Percentiles rank a stretch among this genome's conserved stretches.
These are phyloP conservation scores for Crithidia expoeki DNA, from an alignment of 208 protist species.

Conservation along the genomic window DNA sequence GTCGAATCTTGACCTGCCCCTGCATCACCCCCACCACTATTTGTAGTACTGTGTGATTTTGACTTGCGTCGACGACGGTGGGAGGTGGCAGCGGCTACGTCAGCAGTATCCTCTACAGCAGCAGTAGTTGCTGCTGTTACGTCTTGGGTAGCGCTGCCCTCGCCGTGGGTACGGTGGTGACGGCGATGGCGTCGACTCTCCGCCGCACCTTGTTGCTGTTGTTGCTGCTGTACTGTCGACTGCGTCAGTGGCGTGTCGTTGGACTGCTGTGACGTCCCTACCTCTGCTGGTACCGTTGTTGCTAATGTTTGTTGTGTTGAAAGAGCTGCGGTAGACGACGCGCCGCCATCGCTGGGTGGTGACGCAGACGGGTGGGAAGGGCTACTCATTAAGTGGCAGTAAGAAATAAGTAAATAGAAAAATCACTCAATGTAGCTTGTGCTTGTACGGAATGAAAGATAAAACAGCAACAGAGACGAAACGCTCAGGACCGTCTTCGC, in stretches of 20 bases:
- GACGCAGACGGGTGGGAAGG: background rate
- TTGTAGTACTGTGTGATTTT: background rate
- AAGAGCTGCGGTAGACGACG: background rate
- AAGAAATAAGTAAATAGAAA: background rate
- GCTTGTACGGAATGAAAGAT: too few relatives aligned
- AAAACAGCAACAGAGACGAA: too few relatives aligned
- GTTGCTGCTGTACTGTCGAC: background rate
- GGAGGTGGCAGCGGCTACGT: background rate
- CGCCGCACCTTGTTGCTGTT: background rate
- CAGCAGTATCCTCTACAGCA: background rate
- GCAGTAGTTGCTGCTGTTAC: background rate
- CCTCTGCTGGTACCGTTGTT: background rate
- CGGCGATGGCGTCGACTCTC: slow-evolving; percentile 3
- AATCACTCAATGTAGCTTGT: too few relatives aligned
- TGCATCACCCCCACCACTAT: background rate
- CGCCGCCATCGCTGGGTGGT: background rate
- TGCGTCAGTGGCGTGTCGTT: too few relatives aligned
- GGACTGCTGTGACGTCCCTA: too few relatives aligned
- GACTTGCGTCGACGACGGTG: slow-evolving; percentile 15
- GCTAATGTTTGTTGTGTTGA: background rate
- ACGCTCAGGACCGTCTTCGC: too few relatives aligned
- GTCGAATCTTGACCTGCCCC: background rate
- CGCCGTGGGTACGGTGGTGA: slow-evolving; percentile 7
- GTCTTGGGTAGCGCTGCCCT: slow-evolving; percentile 1
- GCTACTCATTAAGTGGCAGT: background rate